Evolutionary conservation across 2,329 filamentous ascomycete genomes (phyloP), one percentile per base, ranked within the genome.

Genomic region (Ceratocystis eucalypticola): DNA sequence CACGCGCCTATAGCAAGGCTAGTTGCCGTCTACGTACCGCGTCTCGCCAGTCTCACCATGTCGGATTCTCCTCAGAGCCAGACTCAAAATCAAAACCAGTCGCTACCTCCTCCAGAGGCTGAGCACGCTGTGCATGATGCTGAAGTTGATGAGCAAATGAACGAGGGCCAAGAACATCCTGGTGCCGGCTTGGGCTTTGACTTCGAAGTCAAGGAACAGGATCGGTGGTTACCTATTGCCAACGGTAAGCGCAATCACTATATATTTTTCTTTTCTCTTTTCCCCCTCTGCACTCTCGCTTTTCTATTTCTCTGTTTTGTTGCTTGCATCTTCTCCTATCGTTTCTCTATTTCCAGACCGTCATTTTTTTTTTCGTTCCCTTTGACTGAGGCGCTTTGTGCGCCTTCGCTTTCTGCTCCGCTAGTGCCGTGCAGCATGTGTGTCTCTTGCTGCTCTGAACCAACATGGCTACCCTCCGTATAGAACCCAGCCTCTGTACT

Each of bases 191-290:
- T 88, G 78, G 86, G 81, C 78, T 91, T 91, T 76, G 93, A 97
- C 80, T 96, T 96, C 77, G 93, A 97, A 80, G 93, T 97, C 78
- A 97, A 97, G 83, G 94, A 99, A 80, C 94, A 99, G 80, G 94
- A 99, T 80, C 84, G 94, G 83, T 99, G 94, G 94, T 85, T 99
- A 77, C 94, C 94, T 76, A 99, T 99, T 84, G 94, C 94, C 80
- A 99, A 99, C 91, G 94, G 94, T 99, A 84, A 84, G 94, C 94
- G 37, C 37, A 41, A 15, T 41, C 37, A 41, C 37, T 41, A 41
- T 15, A 15, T 41, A 4, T 41, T 12, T 12, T 41, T 41, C 10
- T 41, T 4, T 41, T 41, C 10, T 12, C 37, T 4, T 1, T 6
- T 2, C 37, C 10, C 37, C 3, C 4, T 8, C 37, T 41, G 37